phyloP scores from a whole-genome alignment of 2,329 filamentous ascomycete species.

The Oidium heveae region DNA sequence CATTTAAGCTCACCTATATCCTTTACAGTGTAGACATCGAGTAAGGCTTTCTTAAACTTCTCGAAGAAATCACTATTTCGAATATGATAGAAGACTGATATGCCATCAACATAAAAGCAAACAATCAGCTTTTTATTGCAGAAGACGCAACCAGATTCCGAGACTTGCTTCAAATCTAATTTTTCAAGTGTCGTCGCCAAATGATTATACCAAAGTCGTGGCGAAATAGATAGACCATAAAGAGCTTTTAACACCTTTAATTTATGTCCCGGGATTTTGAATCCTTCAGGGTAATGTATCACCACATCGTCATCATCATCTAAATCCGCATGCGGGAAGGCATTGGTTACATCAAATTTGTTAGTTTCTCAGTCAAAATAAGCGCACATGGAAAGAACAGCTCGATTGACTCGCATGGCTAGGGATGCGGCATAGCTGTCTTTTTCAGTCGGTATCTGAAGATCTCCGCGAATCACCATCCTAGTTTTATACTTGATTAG shows the following conservation, averaged over 20 bases:
- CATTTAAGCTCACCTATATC: not conserved
- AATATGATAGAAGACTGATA: not conserved
- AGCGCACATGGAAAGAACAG: not conserved
- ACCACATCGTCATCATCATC: not conserved
- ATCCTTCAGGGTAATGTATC: not conserved
- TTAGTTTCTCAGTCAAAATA: not conserved
- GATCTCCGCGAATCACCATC: slow-evolving; percentile 5
- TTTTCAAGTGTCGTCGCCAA: not conserved
- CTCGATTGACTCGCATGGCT: not conserved
- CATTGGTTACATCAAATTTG: not conserved
- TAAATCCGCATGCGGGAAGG: not conserved
- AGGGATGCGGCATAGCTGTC: not conserved
- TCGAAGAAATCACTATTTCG: not conserved
- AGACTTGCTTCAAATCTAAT: not conserved
- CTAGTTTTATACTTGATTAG: not conserved
- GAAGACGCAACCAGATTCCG: not conserved
- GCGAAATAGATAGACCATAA: not conserved
- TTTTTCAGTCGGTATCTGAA: slow-evolving; percentile 4
- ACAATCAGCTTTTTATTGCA: not conserved
- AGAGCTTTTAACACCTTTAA: not conserved
- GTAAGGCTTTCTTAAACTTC: not conserved
- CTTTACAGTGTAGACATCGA: not conserved
- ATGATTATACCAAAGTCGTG: not conserved
- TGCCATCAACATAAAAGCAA: not conserved
- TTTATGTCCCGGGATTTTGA: not conserved